Conservation (phyloP, 768 basidiomycete genomes). For the Roridomyces roridus region DNA sequence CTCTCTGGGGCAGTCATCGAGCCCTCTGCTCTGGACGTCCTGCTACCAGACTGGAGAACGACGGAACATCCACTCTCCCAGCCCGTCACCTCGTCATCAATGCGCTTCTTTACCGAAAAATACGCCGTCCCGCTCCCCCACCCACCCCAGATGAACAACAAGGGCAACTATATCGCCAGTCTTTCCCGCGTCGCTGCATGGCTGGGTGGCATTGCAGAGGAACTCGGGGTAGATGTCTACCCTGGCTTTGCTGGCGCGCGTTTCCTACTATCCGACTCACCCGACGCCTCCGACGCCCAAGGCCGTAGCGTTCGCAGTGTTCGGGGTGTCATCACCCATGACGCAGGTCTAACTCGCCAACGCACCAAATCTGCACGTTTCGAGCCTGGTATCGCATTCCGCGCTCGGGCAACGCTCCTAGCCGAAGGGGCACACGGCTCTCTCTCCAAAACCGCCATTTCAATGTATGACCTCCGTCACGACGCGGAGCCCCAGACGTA, state of each 20-base stretch:
- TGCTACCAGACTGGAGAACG: slow-evolving; percentile 84
- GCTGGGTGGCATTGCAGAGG: slow-evolving; percentile 87
- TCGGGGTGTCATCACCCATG: slow-evolving; percentile 87
- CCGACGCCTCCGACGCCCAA: slow-evolving; percentile 46
- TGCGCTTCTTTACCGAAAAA: slow-evolving; percentile 84
- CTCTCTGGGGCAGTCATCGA: slow-evolving; percentile 96
- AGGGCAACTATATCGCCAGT: slow-evolving; percentile 91
- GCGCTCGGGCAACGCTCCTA: slow-evolving; percentile 88
- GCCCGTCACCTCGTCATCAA: slow-evolving; percentile 76
- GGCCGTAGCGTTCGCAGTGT: slow-evolving; percentile 56
- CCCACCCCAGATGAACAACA: slow-evolving; percentile 96
- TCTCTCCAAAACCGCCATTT: slow-evolving; percentile 79
- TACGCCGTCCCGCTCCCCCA: slow-evolving; percentile 85
- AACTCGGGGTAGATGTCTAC: slow-evolving; percentile 91
- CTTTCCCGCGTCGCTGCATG: slow-evolving; percentile 89
- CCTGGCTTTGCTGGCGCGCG: slow-evolving; percentile 95
- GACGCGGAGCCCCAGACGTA: slow-evolving; percentile 89
- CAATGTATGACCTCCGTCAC: slow-evolving; percentile 74
- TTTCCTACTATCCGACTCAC: slow-evolving; percentile 70
- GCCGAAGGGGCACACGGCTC: slow-evolving; percentile 97
- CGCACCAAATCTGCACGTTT: slow-evolving; percentile 80
- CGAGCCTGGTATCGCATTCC: slow-evolving; percentile 97
- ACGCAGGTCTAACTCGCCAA: slow-evolving; percentile 86
- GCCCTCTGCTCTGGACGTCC: slow-evolving; percentile 87
- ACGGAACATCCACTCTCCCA: slow-evolving; percentile 81